These are phyloP conservation scores for Sarocladiaceae sp. DNA, from an alignment of 2,329 filamentous ascomycete species.

Conservation along the genomic window DNA sequence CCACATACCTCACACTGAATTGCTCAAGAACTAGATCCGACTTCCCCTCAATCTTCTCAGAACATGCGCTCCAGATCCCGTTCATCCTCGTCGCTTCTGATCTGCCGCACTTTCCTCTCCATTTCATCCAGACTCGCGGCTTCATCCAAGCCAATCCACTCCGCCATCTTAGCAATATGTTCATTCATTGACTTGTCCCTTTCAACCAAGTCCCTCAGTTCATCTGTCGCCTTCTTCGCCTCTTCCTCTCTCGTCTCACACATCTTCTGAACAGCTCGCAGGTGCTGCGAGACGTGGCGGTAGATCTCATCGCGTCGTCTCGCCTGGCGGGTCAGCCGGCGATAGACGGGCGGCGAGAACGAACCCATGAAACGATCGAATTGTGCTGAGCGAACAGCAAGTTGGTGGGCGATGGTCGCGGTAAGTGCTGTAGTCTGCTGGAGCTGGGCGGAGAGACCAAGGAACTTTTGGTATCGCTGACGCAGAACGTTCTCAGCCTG, in stretches of 20 bases:
- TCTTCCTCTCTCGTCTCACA: conserved; percentile 8
- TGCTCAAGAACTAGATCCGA: neutral
- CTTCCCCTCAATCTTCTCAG: neutral
- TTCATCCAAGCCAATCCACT: conserved; percentile 3
- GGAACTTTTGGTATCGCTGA: conserved; percentile 16
- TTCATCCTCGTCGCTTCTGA: conserved; percentile 3
- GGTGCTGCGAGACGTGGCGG: conserved; percentile 19
- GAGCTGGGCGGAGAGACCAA: neutral
- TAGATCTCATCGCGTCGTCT: conserved; percentile 17
- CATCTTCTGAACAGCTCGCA: conserved; percentile 16
- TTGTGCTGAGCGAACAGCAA: neutral
- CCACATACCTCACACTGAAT: no score
- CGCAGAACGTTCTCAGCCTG: conserved; percentile 15
- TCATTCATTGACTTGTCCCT: conserved; percentile 12
- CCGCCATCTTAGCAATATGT: conserved; percentile 9
- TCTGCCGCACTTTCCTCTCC: neutral
- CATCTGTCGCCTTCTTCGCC: neutral
- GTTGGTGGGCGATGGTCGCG: neutral
- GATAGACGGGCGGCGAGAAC: neutral
- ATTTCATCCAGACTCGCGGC: conserved; percentile 7
- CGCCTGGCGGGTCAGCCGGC: conserved; percentile 1
- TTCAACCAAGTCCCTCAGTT: conserved; percentile 11
- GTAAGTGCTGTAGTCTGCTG: neutral
- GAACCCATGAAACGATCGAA: neutral
- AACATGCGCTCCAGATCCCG: neutral